Evolutionary conservation across 805 yeast genomes (phyloP).

Genomic region (Wickerhamomyces silvicola): DNA sequence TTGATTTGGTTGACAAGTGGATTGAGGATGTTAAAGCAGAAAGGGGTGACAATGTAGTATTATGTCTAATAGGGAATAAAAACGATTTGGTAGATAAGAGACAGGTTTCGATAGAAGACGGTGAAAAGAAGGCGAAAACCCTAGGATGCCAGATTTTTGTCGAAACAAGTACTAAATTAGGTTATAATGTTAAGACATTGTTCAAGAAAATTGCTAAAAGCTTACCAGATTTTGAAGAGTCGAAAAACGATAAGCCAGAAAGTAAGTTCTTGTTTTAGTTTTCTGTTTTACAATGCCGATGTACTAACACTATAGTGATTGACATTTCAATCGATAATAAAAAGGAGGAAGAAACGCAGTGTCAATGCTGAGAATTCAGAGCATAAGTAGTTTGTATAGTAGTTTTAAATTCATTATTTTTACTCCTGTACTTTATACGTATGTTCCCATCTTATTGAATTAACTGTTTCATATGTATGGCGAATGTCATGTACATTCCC

Average conservation of each 20-base stretch:
- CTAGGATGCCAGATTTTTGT: conserved; percentile 75
- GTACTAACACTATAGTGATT: conserved; percentile 19
- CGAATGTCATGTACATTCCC: no score
- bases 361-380: conserved; percentile 20
- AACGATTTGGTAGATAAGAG: conserved; percentile 75
- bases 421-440: no score
- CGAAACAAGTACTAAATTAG: conserved; percentile 93
- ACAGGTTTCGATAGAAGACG: conserved; percentile 79
- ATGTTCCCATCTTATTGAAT: no score
- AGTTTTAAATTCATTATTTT: no score
- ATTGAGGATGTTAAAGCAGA: conserved; percentile 90
- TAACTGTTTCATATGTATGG: no score
- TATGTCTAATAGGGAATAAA: conserved; percentile 90
- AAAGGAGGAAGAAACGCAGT: conserved; percentile 16
- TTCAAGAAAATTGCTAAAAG: conserved; percentile 89
- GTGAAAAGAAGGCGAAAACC: conserved; percentile 65
- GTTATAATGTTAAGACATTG: conserved; percentile 84
- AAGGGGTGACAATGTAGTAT: conserved; percentile 83
- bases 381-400: not conserved
- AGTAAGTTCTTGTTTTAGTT: conserved; percentile 1
- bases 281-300: not conserved
- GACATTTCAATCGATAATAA: conserved; percentile 19
- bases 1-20: conserved; percentile 85
- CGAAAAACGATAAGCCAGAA: conserved; percentile 19
- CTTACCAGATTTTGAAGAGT: conserved; percentile 71